Evolutionary conservation across 1,139 yeast species (phyloP).

Genomic region (Blastobotrys aristatus): DNA sequence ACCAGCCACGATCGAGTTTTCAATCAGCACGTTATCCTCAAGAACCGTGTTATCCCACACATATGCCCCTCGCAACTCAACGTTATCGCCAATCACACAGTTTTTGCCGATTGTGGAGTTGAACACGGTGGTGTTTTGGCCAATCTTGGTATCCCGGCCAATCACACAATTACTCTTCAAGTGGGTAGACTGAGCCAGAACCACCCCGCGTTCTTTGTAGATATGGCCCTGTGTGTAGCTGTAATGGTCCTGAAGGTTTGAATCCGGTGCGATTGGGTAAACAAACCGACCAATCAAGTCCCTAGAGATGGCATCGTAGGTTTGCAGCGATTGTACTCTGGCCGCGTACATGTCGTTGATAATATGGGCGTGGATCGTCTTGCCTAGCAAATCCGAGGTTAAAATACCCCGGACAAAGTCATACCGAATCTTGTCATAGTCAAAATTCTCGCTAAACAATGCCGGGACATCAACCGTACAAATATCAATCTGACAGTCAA

Average conservation of each 20-base stretch:
- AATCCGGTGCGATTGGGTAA: conserved; percentile 86
- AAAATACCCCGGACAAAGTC: conserved; percentile 91
- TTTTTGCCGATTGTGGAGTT: conserved; percentile 80
- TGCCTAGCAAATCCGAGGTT: conserved; percentile 83
- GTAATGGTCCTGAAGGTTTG: conserved; percentile 65
- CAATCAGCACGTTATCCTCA: conserved; percentile 56
- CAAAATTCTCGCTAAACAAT: conserved; percentile 92
- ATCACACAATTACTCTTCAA: conserved; percentile 72
- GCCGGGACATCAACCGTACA: conserved; percentile 95
- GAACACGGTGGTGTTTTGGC: conserved; percentile 47
- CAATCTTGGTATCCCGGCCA: conserved; percentile 67
- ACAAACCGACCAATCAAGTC: conserved; percentile 89
- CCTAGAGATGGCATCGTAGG: conserved; percentile 88
- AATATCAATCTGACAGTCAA: conserved; percentile 94
- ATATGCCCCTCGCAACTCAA: conserved; percentile 63
- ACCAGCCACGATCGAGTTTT: conserved; percentile 65
- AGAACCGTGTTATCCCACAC: conserved; percentile 80
- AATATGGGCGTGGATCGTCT: conserved; percentile 84
- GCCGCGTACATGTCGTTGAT: conserved; percentile 78
- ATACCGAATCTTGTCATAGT: conserved; percentile 76
- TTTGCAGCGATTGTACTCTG: conserved; percentile 88
- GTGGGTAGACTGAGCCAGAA: conserved; percentile 87
- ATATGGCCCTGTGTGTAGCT: conserved; percentile 79
- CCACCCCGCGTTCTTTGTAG: conserved; percentile 75
- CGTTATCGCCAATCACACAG: conserved; percentile 79